Evolutionary conservation across 345 rosid species (phyloP).

Genomic region (Durio zibethinus): DNA sequence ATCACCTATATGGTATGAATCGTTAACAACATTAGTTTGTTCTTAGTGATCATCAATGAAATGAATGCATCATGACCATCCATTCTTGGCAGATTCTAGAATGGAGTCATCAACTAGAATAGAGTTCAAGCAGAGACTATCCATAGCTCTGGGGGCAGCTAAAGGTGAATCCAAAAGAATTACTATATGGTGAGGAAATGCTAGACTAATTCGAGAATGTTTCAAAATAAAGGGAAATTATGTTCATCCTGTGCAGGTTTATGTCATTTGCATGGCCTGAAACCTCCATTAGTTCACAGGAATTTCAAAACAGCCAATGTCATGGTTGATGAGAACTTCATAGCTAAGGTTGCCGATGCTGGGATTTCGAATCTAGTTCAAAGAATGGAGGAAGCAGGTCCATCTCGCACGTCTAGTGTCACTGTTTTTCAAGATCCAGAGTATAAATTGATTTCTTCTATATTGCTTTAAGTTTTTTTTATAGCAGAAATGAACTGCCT

Average conservation of each 20-base stretch:
- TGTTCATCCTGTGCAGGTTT: conserved; percentile 44
- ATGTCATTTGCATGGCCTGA: conserved; percentile 46
- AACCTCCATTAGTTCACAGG: conserved; percentile 55
- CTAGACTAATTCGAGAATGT: neutral
- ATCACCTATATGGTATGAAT: conserved; percentile 46
- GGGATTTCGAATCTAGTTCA: conserved; percentile 42
- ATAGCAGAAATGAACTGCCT: neutral
- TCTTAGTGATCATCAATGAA: neutral
- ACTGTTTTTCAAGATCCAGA: conserved; percentile 51
- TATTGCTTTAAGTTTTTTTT: neutral
- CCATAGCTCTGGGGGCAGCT: conserved; percentile 58
- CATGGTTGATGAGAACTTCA: conserved; percentile 56
- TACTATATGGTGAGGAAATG: conserved; percentile 8
- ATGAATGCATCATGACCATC: conserved; percentile 2
- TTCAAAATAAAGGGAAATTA: neutral
- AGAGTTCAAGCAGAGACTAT: conserved; percentile 57
- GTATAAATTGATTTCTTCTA: conserved; percentile 33
- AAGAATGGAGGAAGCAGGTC: conserved; percentile 45
- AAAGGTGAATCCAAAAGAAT: conserved; percentile 40
- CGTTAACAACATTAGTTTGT: neutral
- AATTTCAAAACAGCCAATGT: conserved; percentile 64
- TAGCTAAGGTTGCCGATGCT: conserved; percentile 52
- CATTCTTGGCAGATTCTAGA: conserved; percentile 28
- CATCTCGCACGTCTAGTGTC: conserved; percentile 31
- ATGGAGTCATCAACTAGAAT: conserved; percentile 35